phyloP scores from a whole-genome alignment of 495 filamentous ascomycete genomes.

The Tuber microsphaerosporum region DNA sequence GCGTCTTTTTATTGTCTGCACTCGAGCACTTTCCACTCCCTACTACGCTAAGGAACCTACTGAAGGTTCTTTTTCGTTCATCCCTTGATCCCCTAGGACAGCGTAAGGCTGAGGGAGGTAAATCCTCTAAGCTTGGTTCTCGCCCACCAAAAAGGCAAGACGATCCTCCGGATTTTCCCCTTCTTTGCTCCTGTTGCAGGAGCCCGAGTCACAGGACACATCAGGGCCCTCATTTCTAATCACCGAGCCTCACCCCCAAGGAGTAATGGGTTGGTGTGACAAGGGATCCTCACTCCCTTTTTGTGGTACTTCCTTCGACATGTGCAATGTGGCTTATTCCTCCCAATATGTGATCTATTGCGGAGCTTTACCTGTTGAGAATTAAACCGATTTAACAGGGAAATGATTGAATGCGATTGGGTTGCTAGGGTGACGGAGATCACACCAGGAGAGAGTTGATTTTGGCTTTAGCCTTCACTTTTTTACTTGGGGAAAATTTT shows the following conservation, averaged over 20 bases:
- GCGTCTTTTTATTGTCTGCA: neutral
- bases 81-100: neutral
- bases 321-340: neutral
- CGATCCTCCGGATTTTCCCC: neutral
- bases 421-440: neutral
- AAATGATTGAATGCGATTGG: neutral
- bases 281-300: neutral
- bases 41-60: neutral
- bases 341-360: neutral
- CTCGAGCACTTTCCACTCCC: neutral
- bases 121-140: neutral
- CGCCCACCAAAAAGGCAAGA: neutral
- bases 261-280: neutral
- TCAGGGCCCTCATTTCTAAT: neutral
- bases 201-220: neutral
- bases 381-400: neutral
- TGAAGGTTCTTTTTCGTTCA: neutral
- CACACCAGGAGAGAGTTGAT: neutral
- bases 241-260: neutral
- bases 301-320: neutral
- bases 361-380: neutral
- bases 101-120: neutral
- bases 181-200: neutral
- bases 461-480: neutral
- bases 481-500: neutral